phyloP scores from a whole-genome alignment of 345 rosid genomes.

The Syzygium grande region DNA sequence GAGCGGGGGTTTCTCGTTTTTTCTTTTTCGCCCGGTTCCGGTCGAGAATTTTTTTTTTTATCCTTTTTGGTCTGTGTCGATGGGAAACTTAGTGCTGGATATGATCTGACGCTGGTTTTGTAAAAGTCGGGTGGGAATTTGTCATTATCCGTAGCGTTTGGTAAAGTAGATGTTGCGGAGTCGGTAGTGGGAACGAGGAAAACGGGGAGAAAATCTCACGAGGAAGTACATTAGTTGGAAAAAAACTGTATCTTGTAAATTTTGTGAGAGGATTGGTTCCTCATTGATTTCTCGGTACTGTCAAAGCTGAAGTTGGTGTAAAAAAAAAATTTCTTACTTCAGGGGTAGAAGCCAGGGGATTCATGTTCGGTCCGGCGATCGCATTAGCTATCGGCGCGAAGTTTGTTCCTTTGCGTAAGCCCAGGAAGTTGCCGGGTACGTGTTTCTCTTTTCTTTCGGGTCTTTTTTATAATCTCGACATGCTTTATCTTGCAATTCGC shows the following conservation, averaged over 20 bases:
- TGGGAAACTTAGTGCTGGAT: background rate
- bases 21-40: background rate
- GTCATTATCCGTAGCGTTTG: background rate
- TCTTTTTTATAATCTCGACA: background rate
- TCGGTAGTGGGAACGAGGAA: background rate
- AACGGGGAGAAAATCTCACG: background rate
- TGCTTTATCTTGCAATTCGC: background rate
- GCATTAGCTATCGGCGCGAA: conserved; percentile 95
- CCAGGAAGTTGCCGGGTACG: conserved; percentile 73
- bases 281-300: background rate
- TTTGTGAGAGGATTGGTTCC: background rate
- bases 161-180: background rate
- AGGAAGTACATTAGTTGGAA: background rate
- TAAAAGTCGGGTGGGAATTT: background rate
- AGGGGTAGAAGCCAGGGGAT: conserved; percentile 94
- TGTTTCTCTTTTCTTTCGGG: background rate
- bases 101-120: background rate
- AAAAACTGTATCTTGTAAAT: background rate
- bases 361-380: conserved; percentile 85
- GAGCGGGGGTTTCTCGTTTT: background rate
- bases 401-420: conserved; percentile 84
- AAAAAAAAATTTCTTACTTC: background rate
- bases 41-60: background rate
- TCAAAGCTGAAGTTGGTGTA: background rate
- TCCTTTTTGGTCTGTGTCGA: background rate